Base-by-base conservation (phyloP, 2,329 filamentous ascomycete genomes). In the Teratosphaeria epicoccoides region DNA sequence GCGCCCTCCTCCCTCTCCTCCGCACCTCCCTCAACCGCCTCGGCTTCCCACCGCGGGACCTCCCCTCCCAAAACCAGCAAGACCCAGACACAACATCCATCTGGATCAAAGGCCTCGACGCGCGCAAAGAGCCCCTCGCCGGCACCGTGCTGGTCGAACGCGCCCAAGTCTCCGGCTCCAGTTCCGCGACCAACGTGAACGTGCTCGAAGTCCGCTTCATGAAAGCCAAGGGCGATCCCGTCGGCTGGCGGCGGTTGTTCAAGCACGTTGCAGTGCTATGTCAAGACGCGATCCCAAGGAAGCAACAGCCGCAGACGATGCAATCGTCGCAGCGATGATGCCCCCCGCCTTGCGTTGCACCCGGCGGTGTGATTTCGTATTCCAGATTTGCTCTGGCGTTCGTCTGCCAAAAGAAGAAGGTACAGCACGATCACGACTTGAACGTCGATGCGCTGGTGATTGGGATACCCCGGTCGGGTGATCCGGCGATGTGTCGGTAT, bases 241-340 rank as follows among this genome's bases (percentile, higher is more conserved):
- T 98, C 47, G 91, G 97, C 73, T 98, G 94, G 93, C 81, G 93
- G 55, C 77, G 93, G 28, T 88, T 98, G 67, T 98, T 98, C 76
- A 98, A 98, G 72, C 90, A 88, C 69, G 80, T 96, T n/a, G 87
- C 87, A 25, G 76, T 94, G 57, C 75, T 91, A 54, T 94, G 90
- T 71, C 87, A 87, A 65, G 88, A 95, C 65, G 88, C 82, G 7
- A 84, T 97, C 44, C 46, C 57, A 22, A 22, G 23, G 54, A 25
- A 43, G 20, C 43, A 44, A 9, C 28, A 29, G 29, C 10, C 5
- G 29, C 29, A 37, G 29, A 7, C 33, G 3, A 28, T 28, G 9
- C 33, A 40, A 6, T n/a, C n/a, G 5, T 40, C 33, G 33, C n/a
- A 40, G 33, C 33, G 33, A 40, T 20, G 33, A 20, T 40, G 26